phyloP scores from a whole-genome alignment of 768 basidiomycete genomes.

The Dendrothele bispora region DNA sequence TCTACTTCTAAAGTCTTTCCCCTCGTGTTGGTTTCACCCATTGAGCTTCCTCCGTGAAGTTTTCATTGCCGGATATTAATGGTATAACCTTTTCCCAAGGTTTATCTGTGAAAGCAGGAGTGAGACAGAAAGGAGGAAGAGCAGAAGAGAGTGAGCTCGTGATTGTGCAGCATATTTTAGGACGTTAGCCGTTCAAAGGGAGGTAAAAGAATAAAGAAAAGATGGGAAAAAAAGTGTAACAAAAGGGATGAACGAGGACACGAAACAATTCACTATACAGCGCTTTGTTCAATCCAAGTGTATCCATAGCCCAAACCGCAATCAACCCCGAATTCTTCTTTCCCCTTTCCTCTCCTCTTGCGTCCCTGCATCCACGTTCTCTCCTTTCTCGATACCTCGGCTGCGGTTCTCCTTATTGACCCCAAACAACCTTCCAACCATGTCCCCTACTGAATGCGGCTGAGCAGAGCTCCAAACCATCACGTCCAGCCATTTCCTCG shows the following conservation, averaged over 20 bases:
- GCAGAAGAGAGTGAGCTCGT: too few species aligned
- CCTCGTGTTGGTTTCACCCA: too few species aligned
- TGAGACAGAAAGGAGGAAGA: too few species aligned
- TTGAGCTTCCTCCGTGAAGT: too few species aligned
- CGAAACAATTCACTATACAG: conserved; percentile 62
- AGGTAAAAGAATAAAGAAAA: neutral
- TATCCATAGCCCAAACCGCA: conserved; percentile 80
- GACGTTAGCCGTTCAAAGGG: too few species aligned
- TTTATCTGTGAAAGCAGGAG: too few species aligned
- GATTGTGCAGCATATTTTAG: too few species aligned
- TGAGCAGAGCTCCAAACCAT: conserved; percentile 72
- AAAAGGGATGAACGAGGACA: neutral
- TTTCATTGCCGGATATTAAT: too few species aligned
- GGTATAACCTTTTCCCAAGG: too few species aligned
- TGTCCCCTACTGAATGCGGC: conserved; percentile 53
- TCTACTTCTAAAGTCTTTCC: too few species aligned
- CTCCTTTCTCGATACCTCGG: neutral
- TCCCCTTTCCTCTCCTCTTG: conserved; percentile 17
- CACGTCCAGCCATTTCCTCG: conserved; percentile 49
- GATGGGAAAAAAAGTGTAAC: neutral
- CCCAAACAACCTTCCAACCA: conserved; percentile 51
- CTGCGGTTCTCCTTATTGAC: too few species aligned
- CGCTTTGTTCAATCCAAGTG: conserved; percentile 58
- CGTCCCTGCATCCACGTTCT: conserved; percentile 8
- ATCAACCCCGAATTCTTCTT: conserved; percentile 34